A percentile compares a stretch with the other conserved stretches of the same genome.
Conservation (phyloP, 805 yeast genomes). For the Candida ascalaphidarum region DNA sequence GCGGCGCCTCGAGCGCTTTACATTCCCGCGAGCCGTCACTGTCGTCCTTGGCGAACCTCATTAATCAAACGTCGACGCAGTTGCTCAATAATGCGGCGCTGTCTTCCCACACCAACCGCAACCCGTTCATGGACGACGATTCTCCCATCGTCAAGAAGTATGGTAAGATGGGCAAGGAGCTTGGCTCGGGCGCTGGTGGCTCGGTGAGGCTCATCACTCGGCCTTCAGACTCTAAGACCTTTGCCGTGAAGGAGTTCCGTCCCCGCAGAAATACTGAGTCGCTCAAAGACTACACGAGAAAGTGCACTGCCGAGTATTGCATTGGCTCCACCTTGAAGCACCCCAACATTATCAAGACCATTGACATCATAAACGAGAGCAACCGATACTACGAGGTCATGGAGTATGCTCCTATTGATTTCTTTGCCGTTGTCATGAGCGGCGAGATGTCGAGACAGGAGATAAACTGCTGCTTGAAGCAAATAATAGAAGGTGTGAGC, state of each 20-base stretch:
- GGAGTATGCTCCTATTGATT: constrained; percentile 89
- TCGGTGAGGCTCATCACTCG: constrained; percentile 66
- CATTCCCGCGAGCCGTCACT: constrained; percentile 9
- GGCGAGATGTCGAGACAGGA: constrained; percentile 76
- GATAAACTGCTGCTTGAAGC: constrained; percentile 74
- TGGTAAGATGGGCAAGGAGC: constrained; percentile 63
- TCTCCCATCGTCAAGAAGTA: constrained; percentile 40
- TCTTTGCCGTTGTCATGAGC: constrained; percentile 82
- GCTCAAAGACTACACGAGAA: constrained; percentile 71
- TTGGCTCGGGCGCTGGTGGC: constrained; percentile 88
- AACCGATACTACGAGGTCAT: constrained; percentile 78
- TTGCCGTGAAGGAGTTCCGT: constrained; percentile 81
- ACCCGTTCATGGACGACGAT: constrained; percentile 13
- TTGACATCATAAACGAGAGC: constrained; percentile 65
- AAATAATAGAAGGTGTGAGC: constrained; percentile 61
- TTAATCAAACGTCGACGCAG: constrained; percentile 9
- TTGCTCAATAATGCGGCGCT: constrained; percentile 18
- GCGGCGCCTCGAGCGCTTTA: neutral
- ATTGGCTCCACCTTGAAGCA: constrained; percentile 78
- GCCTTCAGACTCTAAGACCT: constrained; percentile 59
- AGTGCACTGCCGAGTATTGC: constrained; percentile 84
- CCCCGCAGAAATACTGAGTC: constrained; percentile 63
- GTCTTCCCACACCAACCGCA: constrained; percentile 9
- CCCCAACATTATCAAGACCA: constrained; percentile 71
- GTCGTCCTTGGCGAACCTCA: constrained; percentile 9